These are phyloP conservation scores for Tolypocladium cylindrosporum DNA, from an alignment of 2,329 filamentous ascomycete species.

Conservation along the genomic window DNA sequence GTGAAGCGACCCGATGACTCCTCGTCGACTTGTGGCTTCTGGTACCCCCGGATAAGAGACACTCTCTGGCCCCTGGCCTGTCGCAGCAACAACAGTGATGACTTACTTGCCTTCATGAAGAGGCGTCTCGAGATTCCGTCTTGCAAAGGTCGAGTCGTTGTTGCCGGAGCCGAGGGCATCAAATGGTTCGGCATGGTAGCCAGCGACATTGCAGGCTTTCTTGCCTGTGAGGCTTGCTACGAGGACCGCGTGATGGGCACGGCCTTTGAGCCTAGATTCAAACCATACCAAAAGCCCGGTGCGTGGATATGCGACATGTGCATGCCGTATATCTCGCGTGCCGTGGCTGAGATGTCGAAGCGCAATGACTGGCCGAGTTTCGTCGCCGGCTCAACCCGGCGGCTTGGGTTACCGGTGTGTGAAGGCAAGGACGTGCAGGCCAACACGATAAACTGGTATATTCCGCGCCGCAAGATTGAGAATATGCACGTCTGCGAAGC, in stretches of 20 bases:
- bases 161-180: conserved; percentile 11
- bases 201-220: conserved; percentile 18
- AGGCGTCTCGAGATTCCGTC: conserved; percentile 13
- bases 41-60: conserved; percentile 21
- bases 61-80: conserved; percentile 22
- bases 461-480: conserved; percentile 12
- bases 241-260: conserved; percentile 19
- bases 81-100: conserved; percentile 12
- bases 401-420: conserved; percentile 15
- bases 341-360: conserved; percentile 8
- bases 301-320: conserved; percentile 23
- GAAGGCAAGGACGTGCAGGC: conserved; percentile 15
- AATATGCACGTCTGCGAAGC: conserved; percentile 20
- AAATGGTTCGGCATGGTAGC: conserved; percentile 21
- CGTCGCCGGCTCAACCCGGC: conserved; percentile 9
- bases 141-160: conserved; percentile 17
- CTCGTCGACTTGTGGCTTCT: conserved; percentile 20
- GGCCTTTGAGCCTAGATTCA: conserved; percentile 19
- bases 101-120: conserved; percentile 16
- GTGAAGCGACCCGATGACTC: conserved; percentile 14
- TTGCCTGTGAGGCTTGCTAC: conserved; percentile 28
- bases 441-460: conserved; percentile 16
- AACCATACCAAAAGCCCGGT: conserved; percentile 12
- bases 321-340: conserved; percentile 13
- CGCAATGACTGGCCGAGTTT: conserved; percentile 21